phyloP scores from a whole-genome alignment of 352 stramenopile species.

The Plasmopara muralis region DNA sequence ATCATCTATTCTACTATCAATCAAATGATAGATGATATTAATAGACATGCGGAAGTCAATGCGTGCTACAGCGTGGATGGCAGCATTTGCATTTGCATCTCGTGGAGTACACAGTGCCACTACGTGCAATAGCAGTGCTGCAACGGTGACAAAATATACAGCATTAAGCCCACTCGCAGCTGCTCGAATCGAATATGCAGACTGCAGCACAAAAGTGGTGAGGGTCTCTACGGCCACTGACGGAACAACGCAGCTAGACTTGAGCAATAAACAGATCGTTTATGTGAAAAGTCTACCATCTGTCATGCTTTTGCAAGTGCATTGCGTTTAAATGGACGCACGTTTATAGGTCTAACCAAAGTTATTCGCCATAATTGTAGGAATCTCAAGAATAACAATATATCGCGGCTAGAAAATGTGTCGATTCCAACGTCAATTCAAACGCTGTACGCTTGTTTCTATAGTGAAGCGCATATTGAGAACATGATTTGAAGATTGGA shows the following conservation, averaged over 20 bases:
- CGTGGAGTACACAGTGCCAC: not conserved
- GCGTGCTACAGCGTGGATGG: not conserved
- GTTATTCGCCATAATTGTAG: conserved; percentile 6
- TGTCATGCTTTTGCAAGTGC: conserved; percentile 23
- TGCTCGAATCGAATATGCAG: conserved; percentile 13
- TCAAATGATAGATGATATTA: not conserved
- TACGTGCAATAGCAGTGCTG: conserved; percentile 3
- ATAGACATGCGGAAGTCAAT: not conserved
- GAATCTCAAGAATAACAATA: conserved; percentile 31
- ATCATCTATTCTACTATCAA: too few species aligned
- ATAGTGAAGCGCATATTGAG: too few species aligned
- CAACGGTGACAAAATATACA: conserved; percentile 15
- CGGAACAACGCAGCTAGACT: conserved; percentile 17
- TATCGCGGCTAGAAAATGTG: conserved; percentile 16
- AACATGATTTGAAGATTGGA: too few species aligned
- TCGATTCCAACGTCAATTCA: conserved; percentile 23
- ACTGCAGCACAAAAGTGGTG: conserved; percentile 24
- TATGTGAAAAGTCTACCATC: conserved; percentile 27
- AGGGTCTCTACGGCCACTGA: conserved; percentile 6
- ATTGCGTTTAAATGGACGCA: not conserved
- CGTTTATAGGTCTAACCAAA: not conserved
- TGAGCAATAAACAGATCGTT: conserved; percentile 22
- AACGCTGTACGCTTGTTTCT: conserved; percentile 21
- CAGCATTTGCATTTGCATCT: not conserved
- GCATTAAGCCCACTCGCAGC: conserved; percentile 8